Base-by-base conservation (phyloP, 371 early-diverging fungal species). In the Phascolomyces articulosus region DNA sequence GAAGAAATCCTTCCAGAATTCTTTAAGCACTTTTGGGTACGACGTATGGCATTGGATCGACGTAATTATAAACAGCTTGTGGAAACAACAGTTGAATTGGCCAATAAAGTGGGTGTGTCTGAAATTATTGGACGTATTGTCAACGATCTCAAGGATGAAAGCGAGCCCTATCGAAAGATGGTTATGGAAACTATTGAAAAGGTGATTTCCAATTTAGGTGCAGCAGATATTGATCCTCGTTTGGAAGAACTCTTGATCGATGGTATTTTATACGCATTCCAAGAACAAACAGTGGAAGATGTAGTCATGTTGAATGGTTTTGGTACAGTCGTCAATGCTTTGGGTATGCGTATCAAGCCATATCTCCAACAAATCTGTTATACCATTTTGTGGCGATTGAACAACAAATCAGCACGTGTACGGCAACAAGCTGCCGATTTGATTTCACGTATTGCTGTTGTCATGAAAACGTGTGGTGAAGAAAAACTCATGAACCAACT, bases 391-490 rank as follows among this genome's bases (percentile, higher is more conserved):
- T 98, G 97, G 97, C 88, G 98, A 34, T 86, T 98, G 53, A 97
- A 96, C 84, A 98, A 97, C 90, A 95, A 95, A 72, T 91, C 90
- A 6, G 96, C 98, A 60, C 93, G 93, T 72, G 94, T 97, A 0
- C 94, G 99, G 49, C 98, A 98, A 75, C 97, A 97, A 69, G 97
- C 98, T 0, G 98, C 98, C 3, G 99, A 98, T 70, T 77, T 98
- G 66, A 93, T 98, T 55, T 92, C 96, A 0, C 91, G 95, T 11
- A 93, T 98, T 64, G 97, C 98, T 0, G 90, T 93, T 3, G 97
- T 95, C 21, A 93, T 97, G 96, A 88, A 89, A 69, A 88, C 87
- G 0, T 98, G 98, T 73, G 95, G 95, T 29, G 97, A 97, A 81
- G 97, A 97, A 73, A 92, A 94, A 69, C 72, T 96, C 59, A 92